Evolutionary conservation across 192 early-diverging fungal species (phyloP), one percentile per base, ranked within the genome.

Genomic region (Pilaira anomala): DNA sequence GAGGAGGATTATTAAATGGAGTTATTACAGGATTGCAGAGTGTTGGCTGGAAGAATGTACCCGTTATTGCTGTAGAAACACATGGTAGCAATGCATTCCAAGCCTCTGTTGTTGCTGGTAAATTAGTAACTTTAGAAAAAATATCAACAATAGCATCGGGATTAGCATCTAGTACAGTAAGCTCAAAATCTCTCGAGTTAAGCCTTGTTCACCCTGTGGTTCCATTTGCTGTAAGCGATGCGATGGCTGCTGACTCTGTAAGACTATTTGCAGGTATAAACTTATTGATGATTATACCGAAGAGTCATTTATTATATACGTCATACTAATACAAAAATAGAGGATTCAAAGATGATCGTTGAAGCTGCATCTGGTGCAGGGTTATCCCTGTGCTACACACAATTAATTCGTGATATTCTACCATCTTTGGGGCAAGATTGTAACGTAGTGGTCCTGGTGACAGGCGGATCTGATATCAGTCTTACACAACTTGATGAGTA

Each of bases 71-170:
- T 2, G 85, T 86, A 7, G 88, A 91, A 63, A 91, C 88, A 1
- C 83, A 87, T 72, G 85, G 86, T 46, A 85, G 83, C 48, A 87
- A 87, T 68, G 79, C 83, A 8, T 88, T 91, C 53, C 88, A 88
- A 60, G 74, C 79, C 16, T 72, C 87, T 11, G 79, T 87, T 16
- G 66, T 85, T 54, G 75, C 74, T 39, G 86, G 80, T 33, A 72
- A 80, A 26, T 33, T 80, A 28, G 66, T 77, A 0, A 70, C 77
- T 13, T 56, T 84, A 5, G 59, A 69, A 12, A 71, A 69, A n/a
- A 73, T 76, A 36, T 75, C 74, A 2, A 83, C 82, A 13, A 70
- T 83, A 16, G 78, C 80, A 8, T 71, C 73, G 0, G 71, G 78
- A 12, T 52, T 82, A 42, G 75, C 64, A 36, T 76, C 77, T 11